These are phyloP conservation scores for Mycena haematopus DNA, from an alignment of 768 basidiomycete species.

Conservation along the genomic window DNA sequence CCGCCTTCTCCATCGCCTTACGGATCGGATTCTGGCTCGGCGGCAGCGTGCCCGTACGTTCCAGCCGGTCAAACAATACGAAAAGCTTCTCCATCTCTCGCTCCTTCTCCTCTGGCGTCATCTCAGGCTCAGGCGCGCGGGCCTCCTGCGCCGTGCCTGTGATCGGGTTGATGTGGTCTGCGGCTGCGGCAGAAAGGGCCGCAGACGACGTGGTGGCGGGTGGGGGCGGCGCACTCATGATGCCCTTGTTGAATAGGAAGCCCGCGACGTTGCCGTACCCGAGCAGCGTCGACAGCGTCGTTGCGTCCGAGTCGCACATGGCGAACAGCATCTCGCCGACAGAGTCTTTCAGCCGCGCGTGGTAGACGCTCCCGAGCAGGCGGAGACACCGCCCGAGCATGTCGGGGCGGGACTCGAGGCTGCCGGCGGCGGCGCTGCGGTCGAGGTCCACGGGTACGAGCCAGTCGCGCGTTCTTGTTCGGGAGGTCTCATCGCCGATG, in stretches of 20 bases:
- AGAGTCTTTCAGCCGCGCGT: constrained; percentile 72
- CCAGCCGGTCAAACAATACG: constrained; percentile 88
- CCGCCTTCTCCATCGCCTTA: constrained; percentile 61
- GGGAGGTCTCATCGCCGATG: constrained; percentile 63
- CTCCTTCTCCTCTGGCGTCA: constrained; percentile 98
- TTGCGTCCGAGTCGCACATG: constrained; percentile 84
- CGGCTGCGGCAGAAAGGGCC: constrained; percentile 40
- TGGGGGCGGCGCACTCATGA: constrained; percentile 65
- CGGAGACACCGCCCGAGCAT: constrained; percentile 82
- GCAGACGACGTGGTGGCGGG: constrained; percentile 38
- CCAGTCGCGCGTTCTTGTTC: constrained; percentile 64
- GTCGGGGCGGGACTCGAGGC: constrained; percentile 77
- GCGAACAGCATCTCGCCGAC: constrained; percentile 91
- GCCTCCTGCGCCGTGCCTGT: constrained; percentile 72
- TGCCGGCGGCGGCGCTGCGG: constrained; percentile 56
- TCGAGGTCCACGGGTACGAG: constrained; percentile 83
- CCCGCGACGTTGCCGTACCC: constrained; percentile 98
- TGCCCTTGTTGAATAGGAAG: constrained; percentile 90
- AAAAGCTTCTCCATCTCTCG: constrained; percentile 91
- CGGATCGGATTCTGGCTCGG: constrained; percentile 75
- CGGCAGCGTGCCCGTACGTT: constrained; percentile 73
- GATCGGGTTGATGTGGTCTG: constrained; percentile 76
- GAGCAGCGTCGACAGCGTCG: constrained; percentile 73
- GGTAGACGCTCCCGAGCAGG: constrained; percentile 76
- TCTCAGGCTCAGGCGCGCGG: constrained; percentile 51